A percentile compares a stretch with the other conserved stretches of the same genome.
Conservation (phyloP, 805 yeast genomes). For the Blastobotrys attinorum region DNA sequence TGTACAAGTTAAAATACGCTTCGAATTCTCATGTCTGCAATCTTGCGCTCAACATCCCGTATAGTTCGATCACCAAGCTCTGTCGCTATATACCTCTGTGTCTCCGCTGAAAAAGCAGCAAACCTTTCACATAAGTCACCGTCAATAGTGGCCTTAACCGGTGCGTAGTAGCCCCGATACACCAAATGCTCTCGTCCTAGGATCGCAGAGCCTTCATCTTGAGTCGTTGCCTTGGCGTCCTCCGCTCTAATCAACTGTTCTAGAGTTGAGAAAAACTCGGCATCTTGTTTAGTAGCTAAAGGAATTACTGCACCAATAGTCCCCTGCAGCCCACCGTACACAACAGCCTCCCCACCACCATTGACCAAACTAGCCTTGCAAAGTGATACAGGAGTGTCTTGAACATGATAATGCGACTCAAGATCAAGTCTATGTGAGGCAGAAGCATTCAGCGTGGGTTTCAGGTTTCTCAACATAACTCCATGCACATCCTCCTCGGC, state of each 20-base stretch:
- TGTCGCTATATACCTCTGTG: constrained; percentile 24
- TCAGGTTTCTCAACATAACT: constrained; percentile 30
- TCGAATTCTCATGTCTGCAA: constrained; percentile 25
- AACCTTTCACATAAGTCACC: constrained; percentile 78
- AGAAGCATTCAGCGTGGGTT: constrained; percentile 39
- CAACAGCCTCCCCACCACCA: constrained; percentile 58
- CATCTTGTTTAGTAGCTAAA: constrained; percentile 52
- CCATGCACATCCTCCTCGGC: constrained; percentile 46
- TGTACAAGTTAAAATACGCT: constrained; percentile 14
- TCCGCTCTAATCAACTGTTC: constrained; percentile 34
- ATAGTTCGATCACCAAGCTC: constrained; percentile 25
- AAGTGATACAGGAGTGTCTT: constrained; percentile 65
- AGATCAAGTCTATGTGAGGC: constrained; percentile 42
- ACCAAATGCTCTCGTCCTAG: constrained; percentile 60
- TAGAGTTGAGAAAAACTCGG: constrained; percentile 46
- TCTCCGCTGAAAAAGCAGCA: constrained; percentile 20
- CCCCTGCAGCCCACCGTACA: constrained; percentile 77
- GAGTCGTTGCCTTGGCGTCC: constrained; percentile 11
- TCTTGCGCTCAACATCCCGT: constrained; percentile 25
- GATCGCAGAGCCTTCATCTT: constrained; percentile 31
- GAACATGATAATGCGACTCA: constrained; percentile 52
- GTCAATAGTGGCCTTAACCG: constrained; percentile 68
- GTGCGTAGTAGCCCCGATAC: constrained; percentile 76
- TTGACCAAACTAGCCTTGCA: constrained; percentile 43
- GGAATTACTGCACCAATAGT: constrained; percentile 71